Evolutionary conservation across 2,329 filamentous ascomycete genomes (phyloP).

Genomic region (Hypoxylon sp.): DNA sequence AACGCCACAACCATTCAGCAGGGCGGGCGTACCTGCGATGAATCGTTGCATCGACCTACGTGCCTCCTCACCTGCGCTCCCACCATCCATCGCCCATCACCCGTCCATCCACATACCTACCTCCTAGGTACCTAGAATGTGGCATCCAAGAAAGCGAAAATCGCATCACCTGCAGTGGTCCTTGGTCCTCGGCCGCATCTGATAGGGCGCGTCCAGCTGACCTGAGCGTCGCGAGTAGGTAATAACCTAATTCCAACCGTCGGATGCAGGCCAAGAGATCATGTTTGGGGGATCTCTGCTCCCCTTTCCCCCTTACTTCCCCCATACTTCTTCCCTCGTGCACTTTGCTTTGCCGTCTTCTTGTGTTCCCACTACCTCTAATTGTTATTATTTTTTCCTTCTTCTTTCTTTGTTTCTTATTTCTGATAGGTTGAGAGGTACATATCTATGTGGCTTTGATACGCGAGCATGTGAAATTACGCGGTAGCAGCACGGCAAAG

Average conservation of each 20-base stretch:
- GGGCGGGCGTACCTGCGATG: not conserved
- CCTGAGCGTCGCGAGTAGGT: not conserved
- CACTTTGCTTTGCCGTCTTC: not conserved
- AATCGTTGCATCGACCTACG: slow-evolving; percentile 7
- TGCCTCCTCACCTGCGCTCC: no score
- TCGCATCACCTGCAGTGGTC: slow-evolving; percentile 25
- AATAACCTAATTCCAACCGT: slow-evolving; percentile 34
- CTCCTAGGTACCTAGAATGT: not conserved
- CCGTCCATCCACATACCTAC: not conserved
- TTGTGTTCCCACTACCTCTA: not conserved
- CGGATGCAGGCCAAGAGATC: slow-evolving; percentile 31
- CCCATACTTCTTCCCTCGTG: no score
- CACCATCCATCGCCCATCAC: not conserved
- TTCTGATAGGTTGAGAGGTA: no score
- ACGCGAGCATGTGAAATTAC: slow-evolving; percentile 2
- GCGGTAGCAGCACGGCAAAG: not conserved
- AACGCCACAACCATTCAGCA: not conserved
- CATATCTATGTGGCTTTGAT: not conserved
- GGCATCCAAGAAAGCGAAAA: slow-evolving; percentile 4
- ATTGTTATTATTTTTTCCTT: no score
- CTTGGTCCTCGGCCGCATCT: slow-evolving; percentile 15
- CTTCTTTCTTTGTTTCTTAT: no score
- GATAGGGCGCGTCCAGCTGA: slow-evolving; percentile 27
- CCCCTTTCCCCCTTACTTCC: not conserved
- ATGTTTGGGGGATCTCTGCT: slow-evolving; percentile 10